phyloP scores from a whole-genome alignment of 768 basidiomycete species.

The Strobilomyces confusus region DNA sequence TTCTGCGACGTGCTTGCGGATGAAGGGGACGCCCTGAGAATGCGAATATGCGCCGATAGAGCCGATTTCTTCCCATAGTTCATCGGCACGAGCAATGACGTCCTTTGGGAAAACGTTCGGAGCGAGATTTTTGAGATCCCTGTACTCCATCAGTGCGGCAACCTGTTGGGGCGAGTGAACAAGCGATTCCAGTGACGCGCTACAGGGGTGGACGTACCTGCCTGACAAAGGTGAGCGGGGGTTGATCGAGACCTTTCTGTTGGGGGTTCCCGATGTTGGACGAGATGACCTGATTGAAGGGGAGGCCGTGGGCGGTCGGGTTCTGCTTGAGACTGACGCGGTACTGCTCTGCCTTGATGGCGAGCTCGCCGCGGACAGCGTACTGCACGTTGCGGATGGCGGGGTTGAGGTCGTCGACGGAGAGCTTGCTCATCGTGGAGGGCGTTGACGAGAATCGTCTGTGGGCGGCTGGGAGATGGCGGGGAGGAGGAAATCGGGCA shows the following conservation, averaged over 20 bases:
- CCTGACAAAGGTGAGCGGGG: slow-evolving; percentile 85
- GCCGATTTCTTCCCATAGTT: slow-evolving; percentile 81
- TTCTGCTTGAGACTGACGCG: slow-evolving; percentile 63
- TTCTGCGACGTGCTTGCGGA: slow-evolving; percentile 82
- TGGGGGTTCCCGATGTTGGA: slow-evolving; percentile 99
- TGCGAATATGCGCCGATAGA: slow-evolving; percentile 95
- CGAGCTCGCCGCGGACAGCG: slow-evolving; percentile 95
- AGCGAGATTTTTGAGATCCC: slow-evolving; percentile 74
- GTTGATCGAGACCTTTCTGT: slow-evolving; percentile 90
- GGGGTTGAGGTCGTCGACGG: slow-evolving; percentile 74
- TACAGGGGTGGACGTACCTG: slow-evolving; percentile 56
- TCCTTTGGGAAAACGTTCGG: slow-evolving; percentile 80
- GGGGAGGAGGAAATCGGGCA: slow-evolving; percentile 4
- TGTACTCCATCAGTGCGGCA: slow-evolving; percentile 90
- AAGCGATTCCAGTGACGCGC: neutral
- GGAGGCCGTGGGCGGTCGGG: slow-evolving; percentile 47
- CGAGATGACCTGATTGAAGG: slow-evolving; percentile 85
- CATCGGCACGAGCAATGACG: slow-evolving; percentile 77
- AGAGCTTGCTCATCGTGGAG: slow-evolving; percentile 52
- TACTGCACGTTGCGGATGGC: slow-evolving; percentile 86
- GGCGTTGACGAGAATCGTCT: slow-evolving; percentile 2
- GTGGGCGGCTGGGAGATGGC: neutral
- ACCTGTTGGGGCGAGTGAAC: slow-evolving; percentile 45
- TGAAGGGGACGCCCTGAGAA: slow-evolving; percentile 86
- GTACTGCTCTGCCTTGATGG: slow-evolving; percentile 87